Conservation (phyloP, 495 filamentous ascomycete species). For the Penicillium chermesinum region DNA sequence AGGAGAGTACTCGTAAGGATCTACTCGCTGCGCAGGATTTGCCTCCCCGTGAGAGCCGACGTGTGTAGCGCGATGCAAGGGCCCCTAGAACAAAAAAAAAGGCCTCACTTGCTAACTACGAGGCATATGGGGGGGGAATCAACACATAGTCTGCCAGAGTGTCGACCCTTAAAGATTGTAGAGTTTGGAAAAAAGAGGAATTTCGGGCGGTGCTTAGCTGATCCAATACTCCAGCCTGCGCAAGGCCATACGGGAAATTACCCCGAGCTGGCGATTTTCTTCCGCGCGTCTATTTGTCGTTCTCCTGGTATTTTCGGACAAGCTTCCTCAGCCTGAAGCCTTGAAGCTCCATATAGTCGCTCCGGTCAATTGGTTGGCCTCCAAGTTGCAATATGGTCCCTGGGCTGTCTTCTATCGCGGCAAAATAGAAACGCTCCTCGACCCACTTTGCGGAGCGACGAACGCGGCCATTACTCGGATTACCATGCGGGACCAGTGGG, state of each 20-base stretch:
- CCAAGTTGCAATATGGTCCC: too few species aligned
- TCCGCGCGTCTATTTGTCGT: not conserved
- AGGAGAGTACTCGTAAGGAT: slow-evolving; percentile 6
- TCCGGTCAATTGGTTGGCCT: too few species aligned
- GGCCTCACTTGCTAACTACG: too few species aligned
- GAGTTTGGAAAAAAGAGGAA: not conserved
- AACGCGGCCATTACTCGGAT: slow-evolving; percentile 1
- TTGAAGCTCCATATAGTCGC: too few species aligned
- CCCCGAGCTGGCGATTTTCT: not conserved
- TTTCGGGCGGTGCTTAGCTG: not conserved
- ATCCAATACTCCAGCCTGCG: too few species aligned
- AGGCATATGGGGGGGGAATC: not conserved
- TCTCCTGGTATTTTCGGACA: too few species aligned
- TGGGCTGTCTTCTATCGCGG: too few species aligned
- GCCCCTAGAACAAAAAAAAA: too few species aligned
- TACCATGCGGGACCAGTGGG: not conserved
- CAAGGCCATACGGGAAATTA: too few species aligned
- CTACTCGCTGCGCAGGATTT: slow-evolving; percentile 17
- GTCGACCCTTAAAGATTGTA: not conserved
- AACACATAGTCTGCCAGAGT: slow-evolving; percentile 4
- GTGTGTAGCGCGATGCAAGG: slow-evolving; percentile 3
- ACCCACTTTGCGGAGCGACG: slow-evolving; percentile 4
- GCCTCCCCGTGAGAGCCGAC: slow-evolving; percentile 8
- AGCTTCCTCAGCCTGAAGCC: too few species aligned
- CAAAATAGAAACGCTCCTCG: not conserved